Percentiles rank a stretch among this genome's conserved stretches.
Evolutionary conservation across 371 early-diverging fungal species (phyloP).

Genomic region (Mucor saturninus): DNA sequence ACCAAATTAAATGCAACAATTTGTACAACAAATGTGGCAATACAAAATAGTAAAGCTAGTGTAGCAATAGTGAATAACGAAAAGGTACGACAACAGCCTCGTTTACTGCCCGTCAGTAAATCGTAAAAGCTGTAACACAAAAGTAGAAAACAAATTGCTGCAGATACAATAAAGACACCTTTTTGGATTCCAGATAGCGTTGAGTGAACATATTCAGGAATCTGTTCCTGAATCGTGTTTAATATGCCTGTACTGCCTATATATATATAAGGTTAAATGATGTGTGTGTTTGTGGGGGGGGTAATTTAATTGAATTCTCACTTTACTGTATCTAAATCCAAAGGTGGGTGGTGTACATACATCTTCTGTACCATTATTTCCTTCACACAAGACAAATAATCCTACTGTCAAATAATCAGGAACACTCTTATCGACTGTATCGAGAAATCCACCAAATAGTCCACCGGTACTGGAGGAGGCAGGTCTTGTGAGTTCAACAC

Average conservation of each 20-base stretch:
- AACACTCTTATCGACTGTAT: background rate
- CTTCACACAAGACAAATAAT: constrained; percentile 23
- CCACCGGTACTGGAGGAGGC: background rate
- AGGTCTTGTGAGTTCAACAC: constrained; percentile 4
- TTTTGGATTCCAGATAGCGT: constrained; percentile 16
- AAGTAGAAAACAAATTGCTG: constrained; percentile 21
- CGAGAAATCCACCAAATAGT: constrained; percentile 5
- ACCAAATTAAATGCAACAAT: constrained; percentile 11
- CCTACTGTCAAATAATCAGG: constrained; percentile 21
- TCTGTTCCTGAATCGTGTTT: constrained; percentile 7
- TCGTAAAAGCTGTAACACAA: constrained; percentile 15
- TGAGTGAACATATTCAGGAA: constrained; percentile 16
- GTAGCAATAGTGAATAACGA: background rate
- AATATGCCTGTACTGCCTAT: constrained; percentile 23
- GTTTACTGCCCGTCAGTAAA: constrained; percentile 4
- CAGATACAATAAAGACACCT: constrained; percentile 28
- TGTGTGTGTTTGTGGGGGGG: background rate
- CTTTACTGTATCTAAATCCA: constrained; percentile 24
- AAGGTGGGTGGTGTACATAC: constrained; percentile 25
- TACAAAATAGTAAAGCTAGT: constrained; percentile 15
- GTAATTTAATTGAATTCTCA: background rate
- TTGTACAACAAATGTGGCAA: constrained; percentile 22
- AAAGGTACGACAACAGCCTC: constrained; percentile 11
- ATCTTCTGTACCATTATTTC: constrained; percentile 7
- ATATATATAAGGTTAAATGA: background rate